phyloP scores from a whole-genome alignment of 2,329 filamentous ascomycete species.

The Fusarium nygamai region DNA sequence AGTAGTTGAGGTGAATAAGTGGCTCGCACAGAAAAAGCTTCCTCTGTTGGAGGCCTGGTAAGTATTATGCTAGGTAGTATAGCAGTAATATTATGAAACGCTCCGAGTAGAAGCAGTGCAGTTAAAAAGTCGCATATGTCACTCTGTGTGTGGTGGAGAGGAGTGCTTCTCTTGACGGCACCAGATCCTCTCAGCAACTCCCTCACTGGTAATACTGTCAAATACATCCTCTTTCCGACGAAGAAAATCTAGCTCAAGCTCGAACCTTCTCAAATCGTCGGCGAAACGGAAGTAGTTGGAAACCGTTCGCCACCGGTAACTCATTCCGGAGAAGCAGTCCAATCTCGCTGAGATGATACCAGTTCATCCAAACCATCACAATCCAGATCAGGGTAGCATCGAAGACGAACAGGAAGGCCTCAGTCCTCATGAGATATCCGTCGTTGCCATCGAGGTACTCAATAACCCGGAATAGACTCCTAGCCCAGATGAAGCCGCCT shows the following conservation, averaged over 20 bases:
- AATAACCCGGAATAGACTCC: background rate
- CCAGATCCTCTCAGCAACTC: too few relatives aligned
- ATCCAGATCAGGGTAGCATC: background rate
- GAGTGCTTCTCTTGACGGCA: too few relatives aligned
- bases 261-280: background rate
- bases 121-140: too few relatives aligned
- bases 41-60: accelerated
- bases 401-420: background rate
- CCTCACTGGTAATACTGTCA: too few relatives aligned
- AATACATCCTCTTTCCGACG: background rate
- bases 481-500: background rate
- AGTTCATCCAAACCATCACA: background rate
- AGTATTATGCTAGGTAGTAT: background rate
- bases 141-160: too few relatives aligned
- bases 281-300: background rate
- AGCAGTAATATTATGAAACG: too few relatives aligned
- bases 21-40: accelerated
- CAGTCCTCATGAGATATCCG: background rate
- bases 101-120: too few relatives aligned
- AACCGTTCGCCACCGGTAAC: background rate
- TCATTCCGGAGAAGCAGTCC: background rate
- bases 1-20: background rate
- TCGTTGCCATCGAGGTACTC: background rate
- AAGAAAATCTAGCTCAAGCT: accelerated
- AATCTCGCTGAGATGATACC: background rate